phyloP scores from a whole-genome alignment of 2,329 filamentous ascomycete species.

The Tothia fuscella region DNA sequence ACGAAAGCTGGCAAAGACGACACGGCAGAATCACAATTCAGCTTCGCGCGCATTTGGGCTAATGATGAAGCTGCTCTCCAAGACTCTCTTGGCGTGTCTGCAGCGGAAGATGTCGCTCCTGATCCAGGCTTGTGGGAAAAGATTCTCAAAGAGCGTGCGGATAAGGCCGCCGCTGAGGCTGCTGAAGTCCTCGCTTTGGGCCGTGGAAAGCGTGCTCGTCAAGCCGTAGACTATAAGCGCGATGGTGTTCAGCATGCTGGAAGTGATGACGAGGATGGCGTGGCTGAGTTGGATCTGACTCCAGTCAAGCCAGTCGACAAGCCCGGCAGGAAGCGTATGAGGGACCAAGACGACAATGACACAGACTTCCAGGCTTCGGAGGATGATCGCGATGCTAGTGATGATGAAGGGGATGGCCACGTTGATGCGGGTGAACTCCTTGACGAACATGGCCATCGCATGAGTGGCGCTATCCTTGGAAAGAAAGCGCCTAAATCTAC shows the following conservation, averaged over 20 bases:
- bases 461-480: constrained; percentile 15
- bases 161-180: constrained; percentile 63
- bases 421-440: not conserved
- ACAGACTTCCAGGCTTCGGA: constrained; percentile 38
- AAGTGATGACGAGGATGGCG: not conserved
- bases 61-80: constrained; percentile 62
- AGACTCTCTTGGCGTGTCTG: constrained; percentile 45
- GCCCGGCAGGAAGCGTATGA: constrained; percentile 5
- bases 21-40: constrained; percentile 68
- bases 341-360: constrained; percentile 30
- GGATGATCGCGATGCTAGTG: constrained; percentile 12
- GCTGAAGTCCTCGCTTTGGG: constrained; percentile 67
- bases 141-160: constrained; percentile 74
- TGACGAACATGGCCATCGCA: not conserved
- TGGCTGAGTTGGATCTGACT: not conserved
- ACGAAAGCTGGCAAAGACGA: constrained; percentile 52
- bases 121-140: constrained; percentile 75
- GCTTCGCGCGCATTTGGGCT: constrained; percentile 83
- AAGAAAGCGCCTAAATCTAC: constrained; percentile 13
- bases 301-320: not conserved
- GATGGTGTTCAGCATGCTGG: not conserved
- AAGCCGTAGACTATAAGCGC: constrained; percentile 15
- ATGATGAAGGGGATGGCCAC: constrained; percentile 4
- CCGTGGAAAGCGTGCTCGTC: constrained; percentile 64
- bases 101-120: constrained; percentile 42